Base-by-base conservation (phyloP, 1,284 basidiomycete species). In the Cyathus pygmaeus region DNA sequence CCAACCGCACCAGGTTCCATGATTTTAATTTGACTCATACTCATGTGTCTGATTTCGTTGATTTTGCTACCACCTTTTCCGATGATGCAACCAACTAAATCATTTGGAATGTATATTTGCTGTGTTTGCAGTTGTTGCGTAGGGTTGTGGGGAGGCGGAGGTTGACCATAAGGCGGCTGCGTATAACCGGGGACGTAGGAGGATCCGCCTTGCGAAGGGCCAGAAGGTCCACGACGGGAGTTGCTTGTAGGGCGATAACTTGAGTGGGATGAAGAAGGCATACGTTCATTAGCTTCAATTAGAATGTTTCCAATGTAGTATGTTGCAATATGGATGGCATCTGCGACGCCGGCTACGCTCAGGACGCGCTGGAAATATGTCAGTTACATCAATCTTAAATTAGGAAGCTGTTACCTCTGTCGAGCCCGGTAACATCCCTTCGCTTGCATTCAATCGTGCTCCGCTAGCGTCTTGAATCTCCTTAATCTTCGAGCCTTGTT, bases 391-490 rank as follows among this genome's bases (percentile, higher is more conserved):
- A 53, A n/a, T 10, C 57, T 55, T 24, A 53, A 56, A 53, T 56
- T 53, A 30, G 51, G 36, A 63, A 27, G 19, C n/a, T 23, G 75
- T 68, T 72, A 95, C 94, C 90, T 99, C 98, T 15, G 98, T 99
- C n/a, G 95, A 98, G 15, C 95, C 96, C 3, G 98, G 97, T 29
- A 99, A 87, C 96, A 99, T 98, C 47, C 95, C 93, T 78, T 99
- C 98, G 69, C 94, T 96, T 7, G 98, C 98, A 72, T 98, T 99
- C 64, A 99, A 82, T 62, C 96, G 85, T 9, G 98, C 98, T 39
- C 98, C 98, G 65, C 94, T 96, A 15, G 97, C 97, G 73, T 99
- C 98, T 77, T 99, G 98, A 71, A 99, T 99, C 81, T 99, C 98
- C 83, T 99, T 99, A 79, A 99, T 99, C 81, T 99, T 99, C 57